These are phyloP conservation scores for Candida incommunis DNA, from an alignment of 805 yeast species.

Conservation along the genomic window DNA sequence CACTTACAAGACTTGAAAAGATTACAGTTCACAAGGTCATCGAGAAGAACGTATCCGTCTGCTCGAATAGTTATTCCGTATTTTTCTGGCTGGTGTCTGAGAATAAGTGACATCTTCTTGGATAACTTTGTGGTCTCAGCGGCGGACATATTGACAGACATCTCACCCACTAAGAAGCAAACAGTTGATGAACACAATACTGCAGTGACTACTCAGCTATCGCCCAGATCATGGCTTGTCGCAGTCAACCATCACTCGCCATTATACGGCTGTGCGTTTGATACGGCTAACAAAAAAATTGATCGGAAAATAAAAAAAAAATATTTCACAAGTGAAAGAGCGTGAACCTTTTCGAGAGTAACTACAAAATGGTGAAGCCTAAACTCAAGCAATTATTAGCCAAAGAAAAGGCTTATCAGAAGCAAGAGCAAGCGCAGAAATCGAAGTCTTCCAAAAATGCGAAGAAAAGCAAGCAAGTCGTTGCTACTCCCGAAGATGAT, in stretches of 20 bases:
- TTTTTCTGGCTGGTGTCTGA: constrained; percentile 67
- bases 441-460: constrained; percentile 31
- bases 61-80: constrained; percentile 47
- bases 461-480: constrained; percentile 32
- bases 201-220: too few species aligned
- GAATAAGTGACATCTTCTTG: constrained; percentile 53
- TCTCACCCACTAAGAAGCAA: too few species aligned
- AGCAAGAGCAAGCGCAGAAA: constrained; percentile 17
- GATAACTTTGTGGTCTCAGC: constrained; percentile 34
- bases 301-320: too few species aligned
- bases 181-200: too few species aligned
- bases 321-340: too few species aligned
- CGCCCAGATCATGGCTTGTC: too few species aligned
- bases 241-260: too few species aligned
- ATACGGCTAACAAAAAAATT: too few species aligned
- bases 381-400: constrained; percentile 16
- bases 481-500: constrained; percentile 33
- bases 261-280: too few species aligned
- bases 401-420: constrained; percentile 8
- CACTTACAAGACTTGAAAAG: constrained; percentile 42
- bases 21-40: constrained; percentile 37
- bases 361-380: neutral
- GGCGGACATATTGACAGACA: neutral
- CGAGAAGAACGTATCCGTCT: constrained; percentile 47
- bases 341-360: too few species aligned